Conservation (phyloP, 192 early-diverging fungal species). For the Entrophospora sp. region DNA sequence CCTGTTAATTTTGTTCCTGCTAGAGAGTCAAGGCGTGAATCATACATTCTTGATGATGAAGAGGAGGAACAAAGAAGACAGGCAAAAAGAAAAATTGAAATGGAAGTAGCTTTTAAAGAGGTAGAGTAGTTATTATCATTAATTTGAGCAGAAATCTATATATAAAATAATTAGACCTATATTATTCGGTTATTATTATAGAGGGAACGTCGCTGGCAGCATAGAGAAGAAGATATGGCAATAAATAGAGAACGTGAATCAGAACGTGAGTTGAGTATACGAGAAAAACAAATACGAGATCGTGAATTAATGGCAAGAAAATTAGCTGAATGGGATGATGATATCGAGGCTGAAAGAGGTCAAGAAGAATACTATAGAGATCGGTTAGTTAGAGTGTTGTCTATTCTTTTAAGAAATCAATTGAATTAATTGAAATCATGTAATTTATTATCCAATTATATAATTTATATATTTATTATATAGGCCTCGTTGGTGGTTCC, state of each 20-base stretch:
- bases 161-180: no score
- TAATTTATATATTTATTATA: not conserved
- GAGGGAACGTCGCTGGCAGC: conserved; percentile 60
- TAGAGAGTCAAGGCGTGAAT: conserved; percentile 27
- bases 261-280: conserved; percentile 35
- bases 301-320: conserved; percentile 36
- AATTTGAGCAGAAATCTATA: no score
- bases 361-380: conserved; percentile 73
- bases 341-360: conserved; percentile 47
- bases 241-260: conserved; percentile 40
- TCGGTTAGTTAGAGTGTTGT: conserved; percentile 35
- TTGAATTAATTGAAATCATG: no score
- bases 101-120: conserved; percentile 36
- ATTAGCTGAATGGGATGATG: conserved; percentile 66
- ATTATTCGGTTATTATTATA: conserved; percentile 25
- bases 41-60: conserved; percentile 24
- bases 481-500: conserved; percentile 67
- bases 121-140: no score
- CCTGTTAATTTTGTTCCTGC: conserved; percentile 36
- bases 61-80: conserved; percentile 34
- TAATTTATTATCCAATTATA: not conserved
- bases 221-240: conserved; percentile 39
- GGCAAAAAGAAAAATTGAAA: conserved; percentile 36
- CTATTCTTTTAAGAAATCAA: no score
- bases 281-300: conserved; percentile 25